Base-by-base conservation (phyloP, 768 basidiomycete species). In the Xerocomus potaroensis region DNA sequence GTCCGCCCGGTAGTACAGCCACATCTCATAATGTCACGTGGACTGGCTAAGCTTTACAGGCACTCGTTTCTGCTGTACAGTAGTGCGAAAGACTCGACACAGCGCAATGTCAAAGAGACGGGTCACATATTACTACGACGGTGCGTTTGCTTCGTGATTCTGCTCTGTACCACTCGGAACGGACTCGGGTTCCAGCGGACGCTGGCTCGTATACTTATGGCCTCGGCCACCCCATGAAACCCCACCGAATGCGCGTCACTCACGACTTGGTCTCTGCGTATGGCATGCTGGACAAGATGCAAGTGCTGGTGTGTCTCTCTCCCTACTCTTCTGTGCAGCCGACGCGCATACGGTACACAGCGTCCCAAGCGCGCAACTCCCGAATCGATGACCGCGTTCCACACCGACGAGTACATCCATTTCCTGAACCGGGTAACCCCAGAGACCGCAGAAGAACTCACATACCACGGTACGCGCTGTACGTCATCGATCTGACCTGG, bases 371-470 rank as follows among this genome's bases (percentile, higher is more conserved):
- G 89, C 16, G 83, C 89, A 4, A 75, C 80, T 0, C 78, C 84
- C 12, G 77, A 83, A 58, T 76, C 79, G 19, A 87, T 99, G 87
- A 86, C 89, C n/a, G 71, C 84, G 10, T 99, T 98, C 68, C 96
- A 99, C 66, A 92, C 95, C 18, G 96, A 99, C 71, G 96, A 99
- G 76, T 99, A 96, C 68, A 78, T 99, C 48, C 83, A 98, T 58
- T 95, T 98, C 58, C 70, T 99, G 36, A 75, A 80, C 44, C 78
- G 80, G 39, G 94, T 98, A 22, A 90, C 86, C 0, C 94, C 94
- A 1, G 96, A 99, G 66, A 95, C 89, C 4, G 83, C 79, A 1
- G 87, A 90, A 56, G 84, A 90, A 45, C 67, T 96, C 59, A 92
- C 90, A 1, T 87, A 81, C 54, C 79, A 85, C 45, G 91, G 91